Evolutionary conservation across 2,329 filamentous ascomycete genomes (phyloP), one percentile per base, ranked within the genome.

Genomic region (Esteya vermicola): DNA sequence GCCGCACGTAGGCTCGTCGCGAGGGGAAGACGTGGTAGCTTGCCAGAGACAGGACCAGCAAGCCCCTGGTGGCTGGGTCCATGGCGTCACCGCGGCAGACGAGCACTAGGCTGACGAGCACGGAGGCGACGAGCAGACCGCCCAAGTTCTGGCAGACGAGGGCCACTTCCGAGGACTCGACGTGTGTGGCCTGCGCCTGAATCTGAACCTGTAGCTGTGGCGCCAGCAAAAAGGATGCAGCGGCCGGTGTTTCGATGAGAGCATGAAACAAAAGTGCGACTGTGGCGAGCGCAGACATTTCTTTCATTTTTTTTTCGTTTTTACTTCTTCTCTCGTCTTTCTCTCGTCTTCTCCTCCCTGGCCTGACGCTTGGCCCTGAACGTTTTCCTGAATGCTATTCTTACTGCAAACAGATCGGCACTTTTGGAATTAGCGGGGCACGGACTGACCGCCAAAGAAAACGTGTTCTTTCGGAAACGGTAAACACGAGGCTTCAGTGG

Each of bases 11-110:
- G 1, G 68, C 68, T 26, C 68, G 56, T 36, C 60, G 54, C 23
- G 57, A 60, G 3, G 68, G 68, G 55, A 63, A 71, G 2, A 62
- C 31, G 42, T 72, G 68, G 52, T 69, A 72, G 19, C 60, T 59
- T 1, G 60, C 65, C 43, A 72, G 53, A 1, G 63, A 58, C 1
- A 57, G 46, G 0, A 62, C 59, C 2, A 64, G 46, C 18, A 58
- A 45, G 8, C 57, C 53, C 4, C 51, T 51, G 1, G 55, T 53
- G 22, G 16, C 14, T 2, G 13, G 30, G 22, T 40, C 30, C 19
- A 22, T 16, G 30, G 10, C 19, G 26, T 12, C 8, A 23, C 30
- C 43, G 4, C 56, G 52, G 5, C 49, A 36, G 9, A 58, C 44
- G 31, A 67, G 52, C 13, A 54, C 43, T 4, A 66, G 46, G 33